Conservation (phyloP, 768 basidiomycete species). For the Rhodotorula toruloides region DNA sequence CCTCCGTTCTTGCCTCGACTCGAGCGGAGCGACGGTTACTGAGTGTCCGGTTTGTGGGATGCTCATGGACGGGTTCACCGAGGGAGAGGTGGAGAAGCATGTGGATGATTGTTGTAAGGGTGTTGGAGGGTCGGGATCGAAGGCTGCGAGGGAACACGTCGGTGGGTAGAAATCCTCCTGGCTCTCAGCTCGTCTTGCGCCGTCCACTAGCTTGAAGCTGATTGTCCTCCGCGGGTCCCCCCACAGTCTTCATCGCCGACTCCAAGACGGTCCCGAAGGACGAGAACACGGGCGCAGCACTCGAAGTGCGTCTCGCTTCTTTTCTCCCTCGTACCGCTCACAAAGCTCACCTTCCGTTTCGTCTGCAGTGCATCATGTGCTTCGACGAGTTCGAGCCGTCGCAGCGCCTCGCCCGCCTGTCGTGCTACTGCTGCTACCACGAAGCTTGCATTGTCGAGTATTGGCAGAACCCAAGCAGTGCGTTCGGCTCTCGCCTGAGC, state of each 20-base stretch:
- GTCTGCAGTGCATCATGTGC: constrained; percentile 21
- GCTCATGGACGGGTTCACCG: not conserved
- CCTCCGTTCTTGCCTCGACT: constrained; percentile 13
- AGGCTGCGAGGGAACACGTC: constrained; percentile 10
- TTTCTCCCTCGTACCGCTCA: not conserved
- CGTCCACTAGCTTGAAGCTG: no score
- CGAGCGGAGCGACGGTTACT: not conserved
- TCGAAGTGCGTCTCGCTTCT: constrained; percentile 18
- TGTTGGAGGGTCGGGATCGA: not conserved
- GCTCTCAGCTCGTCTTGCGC: not conserved
- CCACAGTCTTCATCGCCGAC: constrained; percentile 15
- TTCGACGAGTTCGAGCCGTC: constrained; percentile 8
- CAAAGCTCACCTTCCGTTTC: not conserved
- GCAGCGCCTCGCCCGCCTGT: constrained; percentile 13
- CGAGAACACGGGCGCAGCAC: constrained; percentile 1
- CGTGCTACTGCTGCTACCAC: constrained; percentile 31
- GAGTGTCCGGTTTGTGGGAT: constrained; percentile 19
- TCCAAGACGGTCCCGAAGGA: constrained; percentile 14
- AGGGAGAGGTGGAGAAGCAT: not conserved
- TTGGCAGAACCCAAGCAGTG: constrained; percentile 13
- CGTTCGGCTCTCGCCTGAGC: not conserved
- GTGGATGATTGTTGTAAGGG: constrained; percentile 23
- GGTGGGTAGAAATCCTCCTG: constrained; percentile 1
- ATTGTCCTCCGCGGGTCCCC: not conserved
- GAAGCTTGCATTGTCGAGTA: constrained; percentile 15